These are phyloP conservation scores for Populus euphratica DNA, from an alignment of 345 rosid species.

Conservation along the genomic window DNA sequence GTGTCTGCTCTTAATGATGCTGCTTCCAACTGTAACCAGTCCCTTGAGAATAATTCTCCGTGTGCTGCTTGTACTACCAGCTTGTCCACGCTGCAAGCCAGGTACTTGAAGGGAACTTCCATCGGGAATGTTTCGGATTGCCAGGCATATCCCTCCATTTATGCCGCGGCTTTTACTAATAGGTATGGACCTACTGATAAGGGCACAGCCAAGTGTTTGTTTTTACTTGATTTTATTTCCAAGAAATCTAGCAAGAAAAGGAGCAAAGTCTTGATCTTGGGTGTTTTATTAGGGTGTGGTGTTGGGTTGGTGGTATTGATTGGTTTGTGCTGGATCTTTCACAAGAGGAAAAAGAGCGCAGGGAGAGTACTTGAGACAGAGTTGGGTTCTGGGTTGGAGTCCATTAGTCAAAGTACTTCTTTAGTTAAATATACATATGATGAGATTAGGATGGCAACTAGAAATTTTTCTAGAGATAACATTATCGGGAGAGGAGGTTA, in stretches of 20 bases:
- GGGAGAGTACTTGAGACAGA: constrained; percentile 31
- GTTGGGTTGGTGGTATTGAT: constrained; percentile 30
- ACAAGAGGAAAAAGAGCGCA: constrained; percentile 28
- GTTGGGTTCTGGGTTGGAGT: constrained; percentile 43
- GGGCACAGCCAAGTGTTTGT: constrained; percentile 67
- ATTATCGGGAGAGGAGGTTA: constrained; percentile 83
- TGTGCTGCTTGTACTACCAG: constrained; percentile 66
- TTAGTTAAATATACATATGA: constrained; percentile 60
- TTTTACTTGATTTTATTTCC: constrained; percentile 36
- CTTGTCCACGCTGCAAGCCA: constrained; percentile 45
- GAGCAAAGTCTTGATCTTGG: constrained; percentile 31
- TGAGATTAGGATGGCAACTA: constrained; percentile 72
- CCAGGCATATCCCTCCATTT: constrained; percentile 50
- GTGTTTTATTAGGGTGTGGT: constrained; percentile 26
- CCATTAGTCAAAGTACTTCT: constrained; percentile 64
- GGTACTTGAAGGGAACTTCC: constrained; percentile 40
- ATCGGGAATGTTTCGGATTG: constrained; percentile 69
- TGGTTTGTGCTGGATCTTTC: constrained; percentile 43
- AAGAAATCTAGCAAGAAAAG: constrained; percentile 16
- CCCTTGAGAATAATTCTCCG: constrained; percentile 60
- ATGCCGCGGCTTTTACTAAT: constrained; percentile 68
- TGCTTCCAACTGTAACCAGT: constrained; percentile 53
- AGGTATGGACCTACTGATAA: constrained; percentile 58
- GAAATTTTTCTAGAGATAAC: constrained; percentile 63
- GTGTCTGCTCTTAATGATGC: constrained; percentile 26